These are phyloP conservation scores for Linnemannia hyalina DNA, from an alignment of 192 early-diverging fungal genomes.

Conservation along the genomic window DNA sequence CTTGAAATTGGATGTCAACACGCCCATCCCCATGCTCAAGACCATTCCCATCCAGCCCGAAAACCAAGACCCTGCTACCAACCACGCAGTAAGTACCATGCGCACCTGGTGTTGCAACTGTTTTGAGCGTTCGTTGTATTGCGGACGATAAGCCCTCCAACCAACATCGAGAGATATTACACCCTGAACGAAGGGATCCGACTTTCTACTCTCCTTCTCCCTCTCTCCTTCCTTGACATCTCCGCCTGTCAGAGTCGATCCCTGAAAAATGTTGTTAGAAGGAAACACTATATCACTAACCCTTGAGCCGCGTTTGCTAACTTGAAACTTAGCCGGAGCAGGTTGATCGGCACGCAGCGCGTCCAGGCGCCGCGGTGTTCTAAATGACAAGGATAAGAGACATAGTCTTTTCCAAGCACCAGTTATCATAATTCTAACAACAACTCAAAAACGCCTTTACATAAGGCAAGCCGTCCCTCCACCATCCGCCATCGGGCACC, in stretches of 20 bases:
- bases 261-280: not conserved
- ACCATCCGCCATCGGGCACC: not conserved
- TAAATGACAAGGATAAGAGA: not conserved
- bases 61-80: slow-evolving; percentile 18
- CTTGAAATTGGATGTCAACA: slow-evolving; percentile 43
- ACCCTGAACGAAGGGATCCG: not conserved
- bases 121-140: no score
- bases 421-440: not conserved
- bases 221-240: not conserved
- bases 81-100: slow-evolving; percentile 26
- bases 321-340: slow-evolving; percentile 14
- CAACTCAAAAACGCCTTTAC: not conserved
- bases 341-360: slow-evolving; percentile 25
- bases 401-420: not conserved
- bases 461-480: not conserved
- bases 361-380: slow-evolving; percentile 25
- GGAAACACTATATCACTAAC: not conserved
- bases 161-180: not conserved
- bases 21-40: slow-evolving; percentile 53
- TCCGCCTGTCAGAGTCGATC: not conserved
- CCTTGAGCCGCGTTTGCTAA: not conserved
- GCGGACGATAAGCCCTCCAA: not conserved
- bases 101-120: not conserved
- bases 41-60: slow-evolving; percentile 41
- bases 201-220: not conserved